Evolutionary conservation across 805 yeast species (phyloP), one percentile per base, ranked within the genome.

Genomic region (Ogataea henricii): DNA sequence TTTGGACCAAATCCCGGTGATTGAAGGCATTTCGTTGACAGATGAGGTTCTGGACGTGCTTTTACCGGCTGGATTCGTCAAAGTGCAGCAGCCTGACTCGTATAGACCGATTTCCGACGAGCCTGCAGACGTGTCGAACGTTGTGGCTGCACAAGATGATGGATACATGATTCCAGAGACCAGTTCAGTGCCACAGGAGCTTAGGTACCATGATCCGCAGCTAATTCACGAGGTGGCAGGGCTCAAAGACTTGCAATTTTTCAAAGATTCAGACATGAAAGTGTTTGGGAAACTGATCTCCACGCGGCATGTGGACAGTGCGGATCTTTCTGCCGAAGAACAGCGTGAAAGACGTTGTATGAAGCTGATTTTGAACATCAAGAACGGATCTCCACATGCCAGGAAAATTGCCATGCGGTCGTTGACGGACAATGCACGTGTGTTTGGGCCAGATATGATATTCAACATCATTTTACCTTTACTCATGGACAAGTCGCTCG

Each of bases 381-480:
- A 89, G 59, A 90, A 91, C 64, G 97, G 97, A 2, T 68, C 82
- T 16, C 87, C 87, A 6, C 65, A 72, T 0, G 72, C 74, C 6
- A 75, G 99, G 42, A 91, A 88, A 59, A 66, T 69, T 13, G 84
- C 96, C 0, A 64, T 89, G 66, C 73, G 91, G 47, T 73, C 78
- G 34, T 64, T 91, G 20, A 78, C 86, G 1, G 89, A 82, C 40
- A 76, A 76, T 50, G 84, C 94, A 0, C 67, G 73, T 6, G 70
- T 67, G 12, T 79, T 83, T 56, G 97, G 96, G 0, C 85, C 96
- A 0, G 76, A 79, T 40, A 60, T 81, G 0, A 64, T 91, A 13
- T 84, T 91, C 57, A 78, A 81, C 47, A 83, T 81, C 50, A 73
- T 89, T n/a, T 69, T 91, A 13, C 96, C 97, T 0, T 66, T 92